Evolutionary conservation across 257 asterid genomes (phyloP), one percentile per base, ranked within the genome.

Genomic region (Solanum chaucha): DNA sequence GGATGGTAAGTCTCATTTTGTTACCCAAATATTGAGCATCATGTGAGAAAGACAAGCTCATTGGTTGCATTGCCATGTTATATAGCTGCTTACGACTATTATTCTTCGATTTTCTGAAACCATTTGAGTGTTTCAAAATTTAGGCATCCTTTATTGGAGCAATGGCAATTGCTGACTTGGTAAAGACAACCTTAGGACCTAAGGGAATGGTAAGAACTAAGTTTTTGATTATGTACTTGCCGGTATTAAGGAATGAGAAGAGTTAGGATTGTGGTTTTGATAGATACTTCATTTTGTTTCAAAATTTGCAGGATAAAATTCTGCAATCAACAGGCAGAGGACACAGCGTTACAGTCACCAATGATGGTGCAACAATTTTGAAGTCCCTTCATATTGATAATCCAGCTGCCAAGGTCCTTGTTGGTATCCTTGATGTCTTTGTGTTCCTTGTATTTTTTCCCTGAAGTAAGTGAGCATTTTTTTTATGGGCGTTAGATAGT

Each of bases 301-400:
- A 15, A 80, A 44, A 11, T 44, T 88, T 92, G 85, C 88, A 96
- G 99, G 99, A 97, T 87, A 97, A 97, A 88, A 97, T 97, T 90
- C 90, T 96, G 88, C 99, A 96, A 91, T 97, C 99, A 48, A 94
- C 99, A 34, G 96, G 96, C 38, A 88, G 96, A 87, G 96, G 99
- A 75, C 96, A 94, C 70, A 88, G 91, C 48, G 99, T 96, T 38
- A 96, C 99, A 0, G 99, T 97, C 75, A 97, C 99, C 65, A 97
- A 97, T 88, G 99, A 97, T 89, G 99, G 99, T 68, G 99, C 99
- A 20, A 96, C 99, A 89, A 96, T 97, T 94, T 91, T 97, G 85
- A 97, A 96, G 93, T 96, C 99, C 34, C 94, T 96, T 72, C 99
- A 96, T 90, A 97, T 97, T 85, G 99, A 97, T 91, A 97, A 97